Percentiles rank a stretch among this genome's conserved stretches.
Evolutionary conservation across 106 monocot genomes (phyloP).

Genomic region (Platanthera guangdongensis): DNA sequence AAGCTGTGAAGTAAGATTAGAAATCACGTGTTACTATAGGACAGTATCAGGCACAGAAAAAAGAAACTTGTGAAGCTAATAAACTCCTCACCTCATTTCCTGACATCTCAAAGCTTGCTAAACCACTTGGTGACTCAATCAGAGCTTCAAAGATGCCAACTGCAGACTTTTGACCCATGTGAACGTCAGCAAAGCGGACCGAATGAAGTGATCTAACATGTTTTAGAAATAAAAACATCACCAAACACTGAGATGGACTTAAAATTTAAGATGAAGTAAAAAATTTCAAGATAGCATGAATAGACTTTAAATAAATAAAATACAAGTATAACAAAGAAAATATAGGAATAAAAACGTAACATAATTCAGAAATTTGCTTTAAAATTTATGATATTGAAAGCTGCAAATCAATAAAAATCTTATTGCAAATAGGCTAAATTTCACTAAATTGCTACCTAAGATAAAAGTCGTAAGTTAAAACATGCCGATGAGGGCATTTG

Average conservation of each 20-base stretch:
- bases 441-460: too few species aligned
- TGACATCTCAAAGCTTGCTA: slow-evolving; percentile 53
- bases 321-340: too few species aligned
- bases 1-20: slow-evolving; percentile 30
- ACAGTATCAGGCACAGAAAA: not conserved
- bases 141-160: slow-evolving; percentile 45
- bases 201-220: slow-evolving; percentile 34
- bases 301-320: not conserved
- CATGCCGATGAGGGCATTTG: too few species aligned
- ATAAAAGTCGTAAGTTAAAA: too few species aligned
- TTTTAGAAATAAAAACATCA: slow-evolving; percentile 2
- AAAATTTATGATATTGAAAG: not conserved
- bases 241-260: not conserved
- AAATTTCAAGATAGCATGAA: not conserved
- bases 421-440: too few species aligned
- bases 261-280: not conserved
- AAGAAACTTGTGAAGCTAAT: not conserved
- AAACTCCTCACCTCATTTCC: slow-evolving; percentile 52
- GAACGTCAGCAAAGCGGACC: slow-evolving; percentile 35
- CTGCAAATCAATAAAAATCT: not conserved
- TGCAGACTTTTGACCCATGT: slow-evolving; percentile 43
- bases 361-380: not conserved
- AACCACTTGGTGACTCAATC: slow-evolving; percentile 29
- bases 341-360: too few species aligned
- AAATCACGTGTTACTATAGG: not conserved